Percentiles rank a stretch among this genome's conserved stretches.
These are phyloP conservation scores for Polytrichum formosum DNA, from an alignment of 225 moss, liverwort and hornwort species.

Conservation along the genomic window DNA sequence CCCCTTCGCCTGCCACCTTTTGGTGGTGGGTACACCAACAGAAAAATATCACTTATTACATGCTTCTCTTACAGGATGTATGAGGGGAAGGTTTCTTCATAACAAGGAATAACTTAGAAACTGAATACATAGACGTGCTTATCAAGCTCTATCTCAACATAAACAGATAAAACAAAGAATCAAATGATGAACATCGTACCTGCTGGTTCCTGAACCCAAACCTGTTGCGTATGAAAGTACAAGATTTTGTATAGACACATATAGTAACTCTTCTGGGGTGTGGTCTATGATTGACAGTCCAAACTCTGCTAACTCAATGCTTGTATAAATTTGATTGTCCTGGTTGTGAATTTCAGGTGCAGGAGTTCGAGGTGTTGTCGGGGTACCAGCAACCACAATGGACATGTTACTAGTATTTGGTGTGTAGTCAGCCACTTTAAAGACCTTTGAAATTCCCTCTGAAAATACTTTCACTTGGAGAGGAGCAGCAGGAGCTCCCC, in stretches of 20 bases:
- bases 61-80: too few relatives aligned
- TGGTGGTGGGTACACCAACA: too few relatives aligned
- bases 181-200: constrained; percentile 34
- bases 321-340: constrained; percentile 87
- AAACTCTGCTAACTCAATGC: constrained; percentile 83
- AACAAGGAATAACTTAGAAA: too few relatives aligned
- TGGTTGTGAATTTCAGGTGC: constrained; percentile 37
- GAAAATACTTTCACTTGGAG: constrained; percentile 62
- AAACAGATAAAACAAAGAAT: too few relatives aligned
- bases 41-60: too few relatives aligned
- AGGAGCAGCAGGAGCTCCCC: constrained; percentile 57
- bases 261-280: constrained; percentile 95
- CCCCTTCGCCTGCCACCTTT: too few relatives aligned
- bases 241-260: constrained; percentile 86
- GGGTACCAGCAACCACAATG: constrained; percentile 35
- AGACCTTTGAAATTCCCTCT: constrained; percentile 74
- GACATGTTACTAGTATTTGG: constrained; percentile 57
- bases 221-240: constrained; percentile 85
- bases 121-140: too few relatives aligned
- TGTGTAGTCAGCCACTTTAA: constrained; percentile 74
- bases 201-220: constrained; percentile 83
- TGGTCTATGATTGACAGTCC: constrained; percentile 94
- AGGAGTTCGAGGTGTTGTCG: constrained; percentile 30
- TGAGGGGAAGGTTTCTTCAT: too few relatives aligned
- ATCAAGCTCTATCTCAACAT: too few relatives aligned